Percentiles rank a stretch among this genome's conserved stretches.
These are phyloP conservation scores for Parvularia atlantis DNA, from an alignment of 78 protist genomes.

Conservation along the genomic window DNA sequence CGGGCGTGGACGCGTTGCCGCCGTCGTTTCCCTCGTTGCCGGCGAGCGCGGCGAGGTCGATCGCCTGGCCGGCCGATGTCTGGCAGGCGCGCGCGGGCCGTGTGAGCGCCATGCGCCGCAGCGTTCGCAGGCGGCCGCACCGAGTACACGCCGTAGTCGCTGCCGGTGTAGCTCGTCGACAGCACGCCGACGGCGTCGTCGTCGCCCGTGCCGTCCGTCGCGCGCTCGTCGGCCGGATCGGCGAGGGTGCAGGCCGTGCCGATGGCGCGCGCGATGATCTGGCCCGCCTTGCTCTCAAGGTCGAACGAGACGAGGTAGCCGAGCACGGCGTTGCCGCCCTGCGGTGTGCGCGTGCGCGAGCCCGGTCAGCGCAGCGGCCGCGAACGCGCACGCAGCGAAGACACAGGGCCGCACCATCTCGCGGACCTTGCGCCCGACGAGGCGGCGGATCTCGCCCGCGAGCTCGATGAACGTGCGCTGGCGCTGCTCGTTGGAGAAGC, in stretches of 20 bases:
- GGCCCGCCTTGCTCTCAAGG: slow-evolving; percentile 67
- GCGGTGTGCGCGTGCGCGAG: neutral
- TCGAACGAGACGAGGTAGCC: slow-evolving; percentile 76
- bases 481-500: slow-evolving; percentile 72
- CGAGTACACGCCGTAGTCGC: no score
- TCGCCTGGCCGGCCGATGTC: no score
- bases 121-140: no score
- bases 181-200: neutral
- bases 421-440: slow-evolving; percentile 57
- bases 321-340: slow-evolving; percentile 75
- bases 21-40: no score
- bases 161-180: no score
- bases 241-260: slow-evolving; percentile 69
- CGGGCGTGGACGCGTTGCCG: no score
- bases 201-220: neutral
- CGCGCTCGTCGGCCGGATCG: neutral
- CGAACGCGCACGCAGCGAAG: no score
- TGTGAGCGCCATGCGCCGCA: no score
- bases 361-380: neutral
- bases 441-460: slow-evolving; percentile 63
- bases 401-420: no score
- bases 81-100: no score
- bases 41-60: no score
- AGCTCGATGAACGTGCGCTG: slow-evolving; percentile 42
- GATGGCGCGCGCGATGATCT: slow-evolving; percentile 80